These are phyloP conservation scores for Yamadazyma triangularis DNA, from an alignment of 1,139 yeast species.

Conservation along the genomic window DNA sequence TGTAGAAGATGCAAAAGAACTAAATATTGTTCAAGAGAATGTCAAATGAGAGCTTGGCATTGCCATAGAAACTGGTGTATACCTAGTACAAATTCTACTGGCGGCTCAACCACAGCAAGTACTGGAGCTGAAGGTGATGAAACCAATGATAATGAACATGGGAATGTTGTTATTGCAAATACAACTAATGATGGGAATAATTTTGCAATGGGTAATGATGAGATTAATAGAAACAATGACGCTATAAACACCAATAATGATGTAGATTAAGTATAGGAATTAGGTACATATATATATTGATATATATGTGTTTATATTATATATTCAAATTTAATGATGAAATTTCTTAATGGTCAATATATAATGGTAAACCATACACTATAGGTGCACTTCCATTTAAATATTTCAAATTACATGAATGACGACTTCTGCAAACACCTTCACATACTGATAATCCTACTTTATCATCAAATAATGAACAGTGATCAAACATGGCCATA, in stretches of 20 bases:
- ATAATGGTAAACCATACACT: conserved; percentile 25
- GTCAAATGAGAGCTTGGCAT: conserved; percentile 90
- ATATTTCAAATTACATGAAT: conserved; percentile 52
- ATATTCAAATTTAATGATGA: too few relatives aligned
- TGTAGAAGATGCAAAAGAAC: conserved; percentile 93
- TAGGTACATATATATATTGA: background rate
- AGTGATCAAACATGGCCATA: conserved; percentile 48
- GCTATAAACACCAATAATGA: background rate
- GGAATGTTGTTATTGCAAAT: background rate
- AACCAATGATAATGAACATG: conserved; percentile 1
- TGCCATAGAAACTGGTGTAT: conserved; percentile 95
- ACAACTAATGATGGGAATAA: conserved; percentile 1
- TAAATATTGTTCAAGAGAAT: conserved; percentile 87
- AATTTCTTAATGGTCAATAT: conserved; percentile 1
- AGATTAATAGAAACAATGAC: background rate
- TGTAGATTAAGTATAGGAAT: background rate
- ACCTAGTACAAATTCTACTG: conserved; percentile 30
- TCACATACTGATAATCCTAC: background rate
- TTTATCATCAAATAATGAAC: conserved; percentile 47
- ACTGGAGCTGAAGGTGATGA: background rate
- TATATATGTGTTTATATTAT: background rate
- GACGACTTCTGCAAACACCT: conserved; percentile 39
- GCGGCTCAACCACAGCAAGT: background rate
- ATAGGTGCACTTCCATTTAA: conserved; percentile 32
- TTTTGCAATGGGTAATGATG: conserved; percentile 1